Percentiles rank a stretch among this genome's conserved stretches.
Evolutionary conservation across 345 rosid species (phyloP).

Genomic region (Sisymbrium altissimum): DNA sequence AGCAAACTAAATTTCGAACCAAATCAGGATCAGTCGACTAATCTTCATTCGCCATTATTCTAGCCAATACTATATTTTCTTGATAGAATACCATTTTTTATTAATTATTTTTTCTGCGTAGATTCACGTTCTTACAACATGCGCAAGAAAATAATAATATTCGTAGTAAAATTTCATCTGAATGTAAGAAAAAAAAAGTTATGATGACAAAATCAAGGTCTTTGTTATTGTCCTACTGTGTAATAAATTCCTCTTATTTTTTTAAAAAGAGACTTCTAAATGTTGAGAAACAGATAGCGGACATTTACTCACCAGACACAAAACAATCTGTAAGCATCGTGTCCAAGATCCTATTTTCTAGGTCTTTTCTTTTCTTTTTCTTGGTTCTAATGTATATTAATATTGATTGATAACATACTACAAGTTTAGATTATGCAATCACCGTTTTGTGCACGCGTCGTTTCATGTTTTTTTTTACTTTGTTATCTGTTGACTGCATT

Average conservation of each 20-base stretch:
- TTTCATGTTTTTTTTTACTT: neutral
- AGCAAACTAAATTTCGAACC: neutral
- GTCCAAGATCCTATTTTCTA: constrained; percentile 13
- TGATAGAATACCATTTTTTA: neutral
- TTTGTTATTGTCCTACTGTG: neutral
- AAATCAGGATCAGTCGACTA: neutral
- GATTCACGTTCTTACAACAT: constrained; percentile 21
- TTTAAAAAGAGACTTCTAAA: neutral
- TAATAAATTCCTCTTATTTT: neutral
- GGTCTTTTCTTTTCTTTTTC: neutral
- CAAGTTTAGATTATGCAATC: neutral
- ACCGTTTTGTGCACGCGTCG: neutral
- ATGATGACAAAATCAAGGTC: neutral
- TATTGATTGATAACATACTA: neutral
- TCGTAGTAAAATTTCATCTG: neutral
- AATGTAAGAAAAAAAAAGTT: neutral
- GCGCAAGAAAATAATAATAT: constrained; percentile 19
- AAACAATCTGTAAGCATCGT: constrained; percentile 4
- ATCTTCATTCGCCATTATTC: neutral
- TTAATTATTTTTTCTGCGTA: constrained; percentile 1
- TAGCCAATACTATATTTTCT: neutral
- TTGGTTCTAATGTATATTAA: neutral
- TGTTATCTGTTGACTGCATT: neutral
- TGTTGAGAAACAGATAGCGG: neutral
- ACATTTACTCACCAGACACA: constrained; percentile 14